Evolutionary conservation across 805 yeast species (phyloP).

Genomic region (Saturnispora dispora): DNA sequence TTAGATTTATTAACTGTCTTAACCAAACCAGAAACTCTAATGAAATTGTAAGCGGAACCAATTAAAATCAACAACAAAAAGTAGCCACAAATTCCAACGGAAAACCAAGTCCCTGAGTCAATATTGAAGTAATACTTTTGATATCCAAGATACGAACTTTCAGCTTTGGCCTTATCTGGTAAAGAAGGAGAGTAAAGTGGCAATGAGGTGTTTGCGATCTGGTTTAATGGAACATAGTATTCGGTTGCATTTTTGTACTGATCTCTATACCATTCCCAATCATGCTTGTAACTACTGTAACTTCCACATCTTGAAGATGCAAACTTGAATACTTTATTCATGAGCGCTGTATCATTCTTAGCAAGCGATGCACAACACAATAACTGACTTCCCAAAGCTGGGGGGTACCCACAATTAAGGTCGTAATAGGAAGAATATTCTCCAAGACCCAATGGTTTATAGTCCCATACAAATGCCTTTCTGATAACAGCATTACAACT

Average conservation of each 20-base stretch:
- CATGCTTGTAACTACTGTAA: constrained; percentile 14
- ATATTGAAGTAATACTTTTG: constrained; percentile 13
- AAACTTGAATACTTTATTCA: not conserved
- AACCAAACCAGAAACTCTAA: constrained; percentile 22
- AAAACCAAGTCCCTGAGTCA: constrained; percentile 26
- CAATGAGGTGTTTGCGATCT: constrained; percentile 3
- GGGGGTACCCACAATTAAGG: constrained; percentile 13
- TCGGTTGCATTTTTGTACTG: constrained; percentile 1
- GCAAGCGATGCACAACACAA: constrained; percentile 8
- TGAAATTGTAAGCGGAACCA: constrained; percentile 28
- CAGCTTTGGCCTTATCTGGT: constrained; percentile 8
- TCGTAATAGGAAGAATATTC: constrained; percentile 4
- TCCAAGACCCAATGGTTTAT: constrained; percentile 1
- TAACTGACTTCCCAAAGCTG: constrained; percentile 12
- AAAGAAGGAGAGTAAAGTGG: constrained; percentile 13
- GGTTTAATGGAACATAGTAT: constrained; percentile 7
- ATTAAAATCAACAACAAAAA: constrained; percentile 32
- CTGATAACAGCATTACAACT: constrained; percentile 11
- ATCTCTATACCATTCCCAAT: constrained; percentile 15
- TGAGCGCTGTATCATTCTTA: not conserved
- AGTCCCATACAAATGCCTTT: constrained; percentile 9
- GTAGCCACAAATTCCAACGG: constrained; percentile 29
- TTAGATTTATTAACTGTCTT: constrained; percentile 16
- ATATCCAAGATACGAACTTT: constrained; percentile 6
- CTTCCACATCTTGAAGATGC: constrained; percentile 3